Evolutionary conservation across 116 monocot genomes (phyloP).

Genomic region (Posidonia oceanica): DNA sequence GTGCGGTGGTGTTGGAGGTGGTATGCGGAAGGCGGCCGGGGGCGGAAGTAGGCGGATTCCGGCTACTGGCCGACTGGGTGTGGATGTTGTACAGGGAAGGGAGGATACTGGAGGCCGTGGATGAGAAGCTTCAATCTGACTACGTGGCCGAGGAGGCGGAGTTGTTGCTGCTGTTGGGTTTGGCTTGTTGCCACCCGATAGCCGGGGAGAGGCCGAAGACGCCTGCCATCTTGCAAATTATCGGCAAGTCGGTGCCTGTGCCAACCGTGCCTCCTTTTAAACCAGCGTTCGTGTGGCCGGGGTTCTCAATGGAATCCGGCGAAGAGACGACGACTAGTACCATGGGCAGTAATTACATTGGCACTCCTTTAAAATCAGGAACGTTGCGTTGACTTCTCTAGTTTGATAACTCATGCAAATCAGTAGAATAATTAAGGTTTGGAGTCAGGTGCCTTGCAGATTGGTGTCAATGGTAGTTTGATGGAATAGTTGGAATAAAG

Average conservation of each 20-base stretch:
- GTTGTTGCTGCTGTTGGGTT: constrained; percentile 55
- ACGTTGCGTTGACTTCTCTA: no score
- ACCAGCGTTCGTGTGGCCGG: constrained; percentile 71
- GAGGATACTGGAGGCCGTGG: constrained; percentile 44
- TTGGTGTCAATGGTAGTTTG: no score
- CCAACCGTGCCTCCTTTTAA: constrained; percentile 41
- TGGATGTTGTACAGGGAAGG: constrained; percentile 63
- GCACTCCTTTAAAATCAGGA: no score
- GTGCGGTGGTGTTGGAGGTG: constrained; percentile 62
- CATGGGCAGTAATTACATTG: no score
- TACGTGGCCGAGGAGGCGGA: constrained; percentile 31
- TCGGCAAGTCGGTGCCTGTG: constrained; percentile 25
- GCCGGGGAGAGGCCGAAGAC: constrained; percentile 53
- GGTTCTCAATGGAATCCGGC: no score
- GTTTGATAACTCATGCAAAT: no score
- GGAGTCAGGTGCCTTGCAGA: no score
- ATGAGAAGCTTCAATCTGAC: constrained; percentile 15
- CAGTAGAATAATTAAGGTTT: no score
- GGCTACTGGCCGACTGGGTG: constrained; percentile 58
- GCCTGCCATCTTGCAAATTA: constrained; percentile 36
- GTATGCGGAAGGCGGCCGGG: constrained; percentile 57
- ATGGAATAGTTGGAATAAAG: no score
- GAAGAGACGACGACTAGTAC: no score
- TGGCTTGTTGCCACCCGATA: constrained; percentile 69
- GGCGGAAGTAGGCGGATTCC: constrained; percentile 23